These are phyloP conservation scores for Plasmodium knowlesi DNA, from an alignment of 169 alveolate genomes.

Conservation along the genomic window DNA sequence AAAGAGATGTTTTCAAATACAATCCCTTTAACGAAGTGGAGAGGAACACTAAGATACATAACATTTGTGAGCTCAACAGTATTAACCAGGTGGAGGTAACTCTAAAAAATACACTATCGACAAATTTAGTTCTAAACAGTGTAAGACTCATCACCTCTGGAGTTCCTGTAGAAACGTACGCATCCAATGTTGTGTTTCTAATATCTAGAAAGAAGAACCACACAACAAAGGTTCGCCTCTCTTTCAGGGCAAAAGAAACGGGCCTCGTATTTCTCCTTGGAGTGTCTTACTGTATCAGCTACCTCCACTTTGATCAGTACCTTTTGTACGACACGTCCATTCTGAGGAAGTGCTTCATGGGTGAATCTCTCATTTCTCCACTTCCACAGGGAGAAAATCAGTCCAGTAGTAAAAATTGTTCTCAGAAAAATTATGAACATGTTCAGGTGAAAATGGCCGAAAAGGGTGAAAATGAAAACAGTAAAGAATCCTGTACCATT, in stretches of 20 bases:
- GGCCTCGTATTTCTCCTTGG: constrained; percentile 54
- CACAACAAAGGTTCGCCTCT: constrained; percentile 17
- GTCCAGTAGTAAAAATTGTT: neutral
- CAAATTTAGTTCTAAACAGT: constrained; percentile 33
- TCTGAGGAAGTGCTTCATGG: constrained; percentile 5
- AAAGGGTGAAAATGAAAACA: neutral
- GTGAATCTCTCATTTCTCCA: neutral
- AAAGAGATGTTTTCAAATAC: constrained; percentile 47
- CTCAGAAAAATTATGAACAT: neutral
- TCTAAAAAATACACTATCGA: constrained; percentile 36
- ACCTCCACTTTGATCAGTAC: constrained; percentile 30
- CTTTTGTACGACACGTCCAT: constrained; percentile 34
- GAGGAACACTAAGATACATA: constrained; percentile 29
- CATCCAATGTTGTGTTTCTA: constrained; percentile 43
- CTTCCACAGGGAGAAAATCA: neutral
- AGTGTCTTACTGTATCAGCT: constrained; percentile 62
- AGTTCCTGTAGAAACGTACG: constrained; percentile 32
- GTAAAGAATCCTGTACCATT: neutral
- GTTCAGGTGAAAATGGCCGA: neutral
- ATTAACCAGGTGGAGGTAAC: constrained; percentile 31
- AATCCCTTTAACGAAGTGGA: constrained; percentile 63
- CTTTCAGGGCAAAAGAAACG: constrained; percentile 65
- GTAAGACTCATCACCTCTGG: constrained; percentile 43
- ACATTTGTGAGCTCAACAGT: constrained; percentile 30
- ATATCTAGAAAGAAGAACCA: constrained; percentile 42